Conservation (phyloP, 1,139 yeast genomes). For the Keqinozyma sinolaborantium region DNA sequence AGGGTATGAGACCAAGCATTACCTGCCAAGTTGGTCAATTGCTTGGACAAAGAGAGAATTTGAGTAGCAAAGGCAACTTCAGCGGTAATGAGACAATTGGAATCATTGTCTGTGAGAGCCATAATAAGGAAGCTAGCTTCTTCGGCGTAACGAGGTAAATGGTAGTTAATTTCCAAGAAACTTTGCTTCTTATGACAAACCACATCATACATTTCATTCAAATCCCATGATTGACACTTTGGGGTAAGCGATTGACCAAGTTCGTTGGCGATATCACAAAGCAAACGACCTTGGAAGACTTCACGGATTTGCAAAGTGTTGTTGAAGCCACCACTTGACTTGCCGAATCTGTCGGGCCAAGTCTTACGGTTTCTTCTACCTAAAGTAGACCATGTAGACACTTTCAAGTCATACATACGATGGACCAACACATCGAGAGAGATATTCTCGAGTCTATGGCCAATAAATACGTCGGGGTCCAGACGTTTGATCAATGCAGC, state of each 20-base stretch:
- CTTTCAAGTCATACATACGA: slow-evolving; percentile 71
- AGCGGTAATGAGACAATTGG: slow-evolving; percentile 69
- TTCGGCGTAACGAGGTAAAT: slow-evolving; percentile 61
- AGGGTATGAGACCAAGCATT: slow-evolving; percentile 96
- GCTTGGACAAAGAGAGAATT: slow-evolving; percentile 84
- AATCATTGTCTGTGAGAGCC: slow-evolving; percentile 68
- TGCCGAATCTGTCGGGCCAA: slow-evolving; percentile 76
- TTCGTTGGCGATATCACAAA: slow-evolving; percentile 92
- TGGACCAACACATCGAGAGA: slow-evolving; percentile 80
- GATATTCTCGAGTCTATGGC: slow-evolving; percentile 79
- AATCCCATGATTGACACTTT: slow-evolving; percentile 95
- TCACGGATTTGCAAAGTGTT: slow-evolving; percentile 59
- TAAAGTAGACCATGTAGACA: slow-evolving; percentile 74
- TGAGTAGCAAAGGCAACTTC: slow-evolving; percentile 81
- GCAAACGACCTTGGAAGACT: slow-evolving; percentile 77
- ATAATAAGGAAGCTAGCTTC: slow-evolving; percentile 66
- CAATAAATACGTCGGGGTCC: slow-evolving; percentile 90
- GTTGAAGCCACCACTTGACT: slow-evolving; percentile 37
- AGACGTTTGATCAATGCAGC: slow-evolving; percentile 64
- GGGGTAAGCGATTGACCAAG: slow-evolving; percentile 91
- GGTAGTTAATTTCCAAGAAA: slow-evolving; percentile 71
- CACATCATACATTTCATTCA: slow-evolving; percentile 84
- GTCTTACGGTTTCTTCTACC: slow-evolving; percentile 76
- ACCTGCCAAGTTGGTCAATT: slow-evolving; percentile 91
- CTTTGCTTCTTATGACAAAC: slow-evolving; percentile 60